phyloP scores from a whole-genome alignment of 345 rosid genomes.

The Rubroshorea leprosula region DNA sequence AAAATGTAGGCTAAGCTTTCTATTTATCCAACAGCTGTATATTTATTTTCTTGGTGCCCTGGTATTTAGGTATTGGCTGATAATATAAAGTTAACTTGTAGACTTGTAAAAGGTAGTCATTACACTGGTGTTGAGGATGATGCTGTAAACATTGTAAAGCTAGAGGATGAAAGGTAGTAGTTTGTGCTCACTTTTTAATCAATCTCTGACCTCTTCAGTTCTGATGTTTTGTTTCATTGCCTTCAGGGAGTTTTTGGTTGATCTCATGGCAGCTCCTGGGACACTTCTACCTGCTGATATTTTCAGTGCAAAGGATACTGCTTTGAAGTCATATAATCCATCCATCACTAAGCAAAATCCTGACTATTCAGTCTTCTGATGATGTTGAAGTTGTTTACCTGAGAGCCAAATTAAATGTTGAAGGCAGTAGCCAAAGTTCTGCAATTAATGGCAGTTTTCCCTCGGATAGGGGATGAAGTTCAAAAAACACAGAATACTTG shows the following conservation, averaged over 20 bases:
- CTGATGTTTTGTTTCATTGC: slow-evolving; percentile 25
- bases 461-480: slow-evolving; percentile 30
- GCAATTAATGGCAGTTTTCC: slow-evolving; percentile 26
- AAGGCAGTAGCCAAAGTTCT: slow-evolving; percentile 62
- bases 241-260: slow-evolving; percentile 96
- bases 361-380: slow-evolving; percentile 39
- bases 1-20: no score
- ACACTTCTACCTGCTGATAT: slow-evolving; percentile 96
- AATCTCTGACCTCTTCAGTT: no score
- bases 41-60: slow-evolving; percentile 17
- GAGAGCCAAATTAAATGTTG: slow-evolving; percentile 46
- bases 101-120: slow-evolving; percentile 96
- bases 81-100: slow-evolving; percentile 68
- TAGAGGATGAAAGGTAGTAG: slow-evolving; percentile 79
- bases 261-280: slow-evolving; percentile 99
- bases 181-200: slow-evolving; percentile 22
- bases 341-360: slow-evolving; percentile 36
- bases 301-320: slow-evolving; percentile 50
- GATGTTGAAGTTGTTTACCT: slow-evolving; percentile 34
- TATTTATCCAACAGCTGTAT: no score
- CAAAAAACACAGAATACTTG: slow-evolving; percentile 31
- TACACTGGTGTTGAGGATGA: slow-evolving; percentile 98
- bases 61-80: slow-evolving; percentile 84
- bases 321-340: slow-evolving; percentile 46
- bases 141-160: slow-evolving; percentile 87